A percentile compares a stretch with the other conserved stretches of the same genome.
These are phyloP conservation scores for Oryza glaberrima DNA, from an alignment of 176 grass and related monocot genomes.

Conservation along the genomic window DNA sequence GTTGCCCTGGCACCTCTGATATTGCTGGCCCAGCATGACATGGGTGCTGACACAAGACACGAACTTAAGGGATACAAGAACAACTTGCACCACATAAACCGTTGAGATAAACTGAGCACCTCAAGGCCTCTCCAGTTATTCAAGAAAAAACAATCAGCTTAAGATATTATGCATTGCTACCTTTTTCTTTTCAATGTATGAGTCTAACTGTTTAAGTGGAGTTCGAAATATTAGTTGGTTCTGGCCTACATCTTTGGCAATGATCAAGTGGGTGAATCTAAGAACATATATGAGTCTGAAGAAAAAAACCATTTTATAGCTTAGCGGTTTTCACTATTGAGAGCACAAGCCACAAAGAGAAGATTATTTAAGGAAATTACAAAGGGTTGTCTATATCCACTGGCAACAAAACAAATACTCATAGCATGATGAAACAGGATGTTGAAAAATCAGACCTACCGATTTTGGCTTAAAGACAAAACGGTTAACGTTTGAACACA, in stretches of 20 bases:
- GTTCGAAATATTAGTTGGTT: background rate
- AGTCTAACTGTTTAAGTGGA: background rate
- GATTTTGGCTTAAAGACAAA: constrained; percentile 75
- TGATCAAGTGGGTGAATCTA: background rate
- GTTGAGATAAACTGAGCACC: constrained; percentile 2
- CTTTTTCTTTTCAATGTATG: constrained; percentile 6
- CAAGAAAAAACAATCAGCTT: background rate
- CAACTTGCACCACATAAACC: background rate
- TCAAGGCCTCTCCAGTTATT: background rate
- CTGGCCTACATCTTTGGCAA: constrained; percentile 8
- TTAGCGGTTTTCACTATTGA: background rate
- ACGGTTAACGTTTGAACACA: constrained; percentile 62
- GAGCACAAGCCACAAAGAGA: background rate
- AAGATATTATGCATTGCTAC: constrained; percentile 1
- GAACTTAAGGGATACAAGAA: constrained; percentile 13
- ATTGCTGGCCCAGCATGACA: background rate
- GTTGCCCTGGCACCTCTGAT: too few relatives aligned
- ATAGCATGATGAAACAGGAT: background rate
- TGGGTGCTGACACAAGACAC: background rate
- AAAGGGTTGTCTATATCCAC: constrained; percentile 22
- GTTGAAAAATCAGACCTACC: constrained; percentile 43
- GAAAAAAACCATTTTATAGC: background rate
- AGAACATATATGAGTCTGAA: constrained; percentile 6
- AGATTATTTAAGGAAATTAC: background rate
- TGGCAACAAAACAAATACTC: constrained; percentile 17